Evolutionary conservation across 2,329 filamentous ascomycete genomes (phyloP).

Genomic region (Penicillium sp.): DNA sequence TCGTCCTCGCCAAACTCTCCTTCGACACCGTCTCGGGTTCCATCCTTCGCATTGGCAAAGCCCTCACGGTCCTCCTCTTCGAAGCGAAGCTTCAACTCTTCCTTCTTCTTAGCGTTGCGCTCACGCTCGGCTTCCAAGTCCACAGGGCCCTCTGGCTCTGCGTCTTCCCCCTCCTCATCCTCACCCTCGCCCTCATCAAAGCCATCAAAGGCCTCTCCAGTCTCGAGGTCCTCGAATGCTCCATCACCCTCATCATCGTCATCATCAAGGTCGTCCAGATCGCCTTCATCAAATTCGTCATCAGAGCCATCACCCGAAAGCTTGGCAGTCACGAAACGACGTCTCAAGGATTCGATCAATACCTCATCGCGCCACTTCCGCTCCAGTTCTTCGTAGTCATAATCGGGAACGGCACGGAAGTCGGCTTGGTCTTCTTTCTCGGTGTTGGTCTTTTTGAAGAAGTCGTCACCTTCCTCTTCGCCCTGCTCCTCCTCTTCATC

Average conservation of each 20-base stretch:
- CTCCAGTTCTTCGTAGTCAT: conserved; percentile 77
- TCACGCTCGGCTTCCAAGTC: conserved; percentile 83
- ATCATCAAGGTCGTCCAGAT: conserved; percentile 54
- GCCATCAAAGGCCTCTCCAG: conserved; percentile 57
- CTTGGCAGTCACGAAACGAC: conserved; percentile 71
- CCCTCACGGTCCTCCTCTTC: conserved; percentile 98
- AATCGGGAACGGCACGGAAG: conserved; percentile 73
- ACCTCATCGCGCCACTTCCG: conserved; percentile 81
- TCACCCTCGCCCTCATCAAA: conserved; percentile 27
- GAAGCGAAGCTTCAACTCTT: conserved; percentile 90
- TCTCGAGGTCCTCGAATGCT: conserved; percentile 82
- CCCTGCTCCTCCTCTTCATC: conserved; percentile 55
- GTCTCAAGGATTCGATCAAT: conserved; percentile 70
- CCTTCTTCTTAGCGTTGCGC: conserved; percentile 86
- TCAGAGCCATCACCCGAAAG: conserved; percentile 58
- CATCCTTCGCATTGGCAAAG: conserved; percentile 79
- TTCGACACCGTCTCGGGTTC: conserved; percentile 65
- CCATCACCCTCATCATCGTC: conserved; percentile 72
- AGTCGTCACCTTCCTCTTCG: conserved; percentile 65
- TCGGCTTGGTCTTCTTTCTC: conserved; percentile 57
- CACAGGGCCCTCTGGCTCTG: conserved; percentile 33
- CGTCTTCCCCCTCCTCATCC: conserved; percentile 59
- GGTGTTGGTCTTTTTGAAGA: conserved; percentile 58
- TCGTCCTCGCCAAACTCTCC: conserved; percentile 91
- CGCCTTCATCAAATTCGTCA: conserved; percentile 50